phyloP scores from a whole-genome alignment of 495 filamentous ascomycete genomes.

The Mycothermus thermophilus region DNA sequence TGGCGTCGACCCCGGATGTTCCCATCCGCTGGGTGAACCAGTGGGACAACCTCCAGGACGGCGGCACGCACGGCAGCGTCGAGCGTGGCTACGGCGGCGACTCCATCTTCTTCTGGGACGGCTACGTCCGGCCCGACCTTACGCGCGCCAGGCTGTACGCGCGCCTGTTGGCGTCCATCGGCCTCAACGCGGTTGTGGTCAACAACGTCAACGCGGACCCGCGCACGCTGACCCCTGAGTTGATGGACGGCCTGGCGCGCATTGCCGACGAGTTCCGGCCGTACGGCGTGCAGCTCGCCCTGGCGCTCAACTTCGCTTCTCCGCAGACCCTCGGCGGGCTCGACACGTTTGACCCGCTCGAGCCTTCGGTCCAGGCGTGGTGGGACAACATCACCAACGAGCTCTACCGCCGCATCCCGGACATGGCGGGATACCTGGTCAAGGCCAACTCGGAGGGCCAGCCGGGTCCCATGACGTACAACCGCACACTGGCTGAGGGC shows the following conservation, averaged over 20 bases:
- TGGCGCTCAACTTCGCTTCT: constrained; percentile 56
- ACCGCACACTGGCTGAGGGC: constrained; percentile 53
- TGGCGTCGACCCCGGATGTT: constrained; percentile 43
- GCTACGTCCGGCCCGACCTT: constrained; percentile 39
- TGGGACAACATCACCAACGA: constrained; percentile 46
- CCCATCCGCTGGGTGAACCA: constrained; percentile 59
- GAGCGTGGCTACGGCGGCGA: constrained; percentile 55
- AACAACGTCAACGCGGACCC: constrained; percentile 66
- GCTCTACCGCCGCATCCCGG: constrained; percentile 47
- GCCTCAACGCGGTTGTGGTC: constrained; percentile 51
- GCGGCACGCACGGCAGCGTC: constrained; percentile 40
- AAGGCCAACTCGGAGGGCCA: constrained; percentile 67
- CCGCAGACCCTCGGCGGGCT: constrained; percentile 44
- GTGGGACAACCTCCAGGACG: constrained; percentile 51
- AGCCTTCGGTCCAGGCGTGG: constrained; percentile 43
- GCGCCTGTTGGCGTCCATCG: constrained; percentile 52
- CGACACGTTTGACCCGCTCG: constrained; percentile 50
- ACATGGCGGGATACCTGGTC: constrained; percentile 55
- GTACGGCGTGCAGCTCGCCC: constrained; percentile 51
- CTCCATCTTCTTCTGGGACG: constrained; percentile 55
- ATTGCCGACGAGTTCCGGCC: constrained; percentile 53
- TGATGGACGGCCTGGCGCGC: constrained; percentile 46
- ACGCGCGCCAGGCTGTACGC: constrained; percentile 49
- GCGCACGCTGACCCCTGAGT: constrained; percentile 37
- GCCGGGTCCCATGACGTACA: constrained; percentile 54